Conservation (phyloP, 2,329 filamentous ascomycete genomes). For the Mollisia scopiformis region DNA sequence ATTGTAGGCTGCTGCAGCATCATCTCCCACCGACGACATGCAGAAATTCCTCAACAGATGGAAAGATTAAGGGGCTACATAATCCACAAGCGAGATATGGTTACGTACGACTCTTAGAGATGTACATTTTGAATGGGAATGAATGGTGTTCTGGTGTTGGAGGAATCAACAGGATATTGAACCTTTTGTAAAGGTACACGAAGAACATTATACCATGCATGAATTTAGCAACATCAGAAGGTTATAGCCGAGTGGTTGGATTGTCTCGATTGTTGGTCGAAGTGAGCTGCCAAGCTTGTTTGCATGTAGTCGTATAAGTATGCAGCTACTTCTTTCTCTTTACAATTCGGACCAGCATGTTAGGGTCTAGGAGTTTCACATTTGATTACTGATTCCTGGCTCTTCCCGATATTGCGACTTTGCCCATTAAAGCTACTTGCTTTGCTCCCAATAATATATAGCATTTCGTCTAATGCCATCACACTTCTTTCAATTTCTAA, state of each 20-base stretch:
- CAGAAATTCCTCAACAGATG: conserved; percentile 40
- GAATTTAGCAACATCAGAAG: not conserved
- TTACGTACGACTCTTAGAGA: not conserved
- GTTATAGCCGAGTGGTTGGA: not conserved
- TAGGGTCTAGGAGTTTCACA: too few species aligned
- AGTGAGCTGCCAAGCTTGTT: not conserved
- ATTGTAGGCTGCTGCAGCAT: conserved; percentile 31
- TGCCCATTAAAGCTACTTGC: too few species aligned
- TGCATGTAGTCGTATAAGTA: not conserved
- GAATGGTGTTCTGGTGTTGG: not conserved
- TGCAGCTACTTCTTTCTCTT: not conserved
- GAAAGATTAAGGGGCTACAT: conserved; percentile 37
- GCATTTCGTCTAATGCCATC: too few species aligned
- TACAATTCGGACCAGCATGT: too few species aligned
- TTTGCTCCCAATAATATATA: too few species aligned
- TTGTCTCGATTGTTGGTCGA: not conserved
- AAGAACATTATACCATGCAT: not conserved
- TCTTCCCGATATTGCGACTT: too few species aligned
- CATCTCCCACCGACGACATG: conserved; percentile 38
- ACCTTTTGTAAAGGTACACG: not conserved
- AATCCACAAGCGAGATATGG: not conserved
- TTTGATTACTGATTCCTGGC: too few species aligned
- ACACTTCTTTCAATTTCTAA: too few species aligned
- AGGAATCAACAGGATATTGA: not conserved
- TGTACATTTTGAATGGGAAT: not conserved